These are phyloP conservation scores for Teunomyces stri DNA, from an alignment of 805 yeast species.

Conservation along the genomic window DNA sequence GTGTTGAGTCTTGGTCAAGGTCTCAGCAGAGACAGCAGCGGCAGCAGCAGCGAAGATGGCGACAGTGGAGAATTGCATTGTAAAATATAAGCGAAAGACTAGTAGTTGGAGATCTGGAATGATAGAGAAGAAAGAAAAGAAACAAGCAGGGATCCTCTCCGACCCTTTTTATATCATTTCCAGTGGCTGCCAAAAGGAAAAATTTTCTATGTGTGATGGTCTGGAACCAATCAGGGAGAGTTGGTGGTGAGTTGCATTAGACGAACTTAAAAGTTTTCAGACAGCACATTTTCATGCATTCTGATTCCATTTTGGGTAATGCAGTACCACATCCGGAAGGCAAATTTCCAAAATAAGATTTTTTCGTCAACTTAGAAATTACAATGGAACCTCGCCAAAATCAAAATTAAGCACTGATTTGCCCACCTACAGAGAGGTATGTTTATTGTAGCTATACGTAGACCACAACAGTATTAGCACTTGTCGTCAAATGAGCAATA, in stretches of 20 bases:
- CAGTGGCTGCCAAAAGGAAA: constrained; percentile 1
- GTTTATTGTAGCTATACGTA: too few species aligned
- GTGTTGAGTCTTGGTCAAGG: constrained; percentile 33
- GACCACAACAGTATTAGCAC: too few species aligned
- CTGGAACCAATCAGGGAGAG: not conserved
- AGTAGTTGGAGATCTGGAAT: constrained; percentile 5
- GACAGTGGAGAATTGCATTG: constrained; percentile 44
- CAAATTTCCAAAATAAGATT: not conserved
- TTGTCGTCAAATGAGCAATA: too few species aligned
- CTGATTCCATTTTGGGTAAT: not conserved
- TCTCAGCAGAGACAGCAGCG: constrained; percentile 32
- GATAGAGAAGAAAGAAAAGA: not conserved
- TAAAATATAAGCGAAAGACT: constrained; percentile 11
- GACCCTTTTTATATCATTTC: not conserved
- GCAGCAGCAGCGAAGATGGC: constrained; percentile 35
- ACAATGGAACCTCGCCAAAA: not conserved
- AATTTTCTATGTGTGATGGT: not conserved
- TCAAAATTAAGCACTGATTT: too few species aligned
- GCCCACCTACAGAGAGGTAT: too few species aligned
- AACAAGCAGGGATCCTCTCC: too few species aligned
- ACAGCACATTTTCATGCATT: not conserved
- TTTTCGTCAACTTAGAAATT: not conserved
- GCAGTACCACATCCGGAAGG: not conserved
- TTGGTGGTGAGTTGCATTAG: not conserved
- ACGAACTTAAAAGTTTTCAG: not conserved